A percentile compares a stretch with the other conserved stretches of the same genome.
Evolutionary conservation across 257 asterid genomes (phyloP).

Genomic region (Cordia subcordata): DNA sequence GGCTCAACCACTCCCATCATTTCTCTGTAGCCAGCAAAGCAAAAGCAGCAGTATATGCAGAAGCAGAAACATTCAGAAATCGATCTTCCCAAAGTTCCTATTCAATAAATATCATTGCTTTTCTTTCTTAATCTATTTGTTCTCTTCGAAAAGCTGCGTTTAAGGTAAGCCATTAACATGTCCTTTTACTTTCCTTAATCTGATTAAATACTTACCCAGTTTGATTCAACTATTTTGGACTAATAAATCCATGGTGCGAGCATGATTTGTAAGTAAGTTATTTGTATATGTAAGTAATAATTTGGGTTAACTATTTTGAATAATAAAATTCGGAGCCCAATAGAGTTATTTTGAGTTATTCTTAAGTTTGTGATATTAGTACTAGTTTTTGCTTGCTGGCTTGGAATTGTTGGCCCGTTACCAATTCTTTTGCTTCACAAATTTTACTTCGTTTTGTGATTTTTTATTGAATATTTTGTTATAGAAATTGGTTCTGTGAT

Average conservation of each 20-base stretch:
- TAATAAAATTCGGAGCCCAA: too few relatives aligned
- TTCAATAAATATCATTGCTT: neutral
- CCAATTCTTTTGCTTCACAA: neutral
- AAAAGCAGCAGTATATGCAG: too few relatives aligned
- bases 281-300: neutral
- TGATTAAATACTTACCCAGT: too few relatives aligned
- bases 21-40: too few relatives aligned
- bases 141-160: neutral
- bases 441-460: neutral
- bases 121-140: neutral
- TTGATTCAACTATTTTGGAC: neutral
- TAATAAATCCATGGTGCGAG: neutral
- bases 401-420: neutral
- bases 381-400: neutral
- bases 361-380: neutral
- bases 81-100: too few relatives aligned
- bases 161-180: neutral
- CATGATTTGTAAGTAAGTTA: neutral
- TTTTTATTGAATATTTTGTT: neutral
- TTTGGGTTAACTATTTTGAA: neutral
- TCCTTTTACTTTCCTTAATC: neutral
- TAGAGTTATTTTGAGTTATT: slow-evolving; percentile 6
- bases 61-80: too few relatives aligned
- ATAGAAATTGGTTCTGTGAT: neutral
- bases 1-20: too few relatives aligned